Base-by-base conservation (phyloP, 768 basidiomycete genomes). In the Hortiboletus flavorubellus region DNA sequence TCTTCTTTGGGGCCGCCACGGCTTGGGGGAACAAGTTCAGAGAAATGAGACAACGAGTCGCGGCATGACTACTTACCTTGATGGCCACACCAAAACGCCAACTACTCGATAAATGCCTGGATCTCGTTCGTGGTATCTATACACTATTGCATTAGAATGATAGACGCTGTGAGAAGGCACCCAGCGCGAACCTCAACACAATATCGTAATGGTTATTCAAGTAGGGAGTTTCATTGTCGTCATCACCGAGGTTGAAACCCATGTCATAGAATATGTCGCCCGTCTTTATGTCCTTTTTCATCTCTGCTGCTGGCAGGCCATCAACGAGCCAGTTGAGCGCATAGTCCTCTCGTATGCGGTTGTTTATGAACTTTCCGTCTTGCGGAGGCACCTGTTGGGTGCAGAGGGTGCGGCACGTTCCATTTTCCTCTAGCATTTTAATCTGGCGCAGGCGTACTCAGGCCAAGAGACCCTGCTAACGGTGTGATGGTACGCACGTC, bases 141-240 rank as follows among this genome's bases (percentile, higher is more conserved):
- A 54, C 30, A 54, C 46, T 40, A 48, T 52, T 39, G 30, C 44
- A 56, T 64, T 45, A 60, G 49, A 49, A 39, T 37, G 12, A 50
- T n/a, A 14, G 34, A 39, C 8, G 7, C 50, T 8, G 41, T 34
- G 39, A 42, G 53, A 51, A 50, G 51, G 40, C 16, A 23, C 12
- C 5, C 9, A 33, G 15, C 10, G 53, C 76, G 51, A 57, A 90
- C 87, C 85, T 82, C 53, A 93, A 68, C 42, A 89, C 83, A 53
- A 93, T 86, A 62, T 94, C 89, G 64, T 94, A 98, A 67, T 98
- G 96, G 64, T 98, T 98, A 68, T 98, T 88, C 53, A 98, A 72
- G 14, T 82, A 84, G 7, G 93, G 92, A 8, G 64, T 69, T 39
- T 83, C 82, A 44, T 73, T 82, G 49, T 90, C 85, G 60, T 91